Conservation (phyloP, 2,329 filamentous ascomycete genomes). For the Colletotrichum paranaense region DNA sequence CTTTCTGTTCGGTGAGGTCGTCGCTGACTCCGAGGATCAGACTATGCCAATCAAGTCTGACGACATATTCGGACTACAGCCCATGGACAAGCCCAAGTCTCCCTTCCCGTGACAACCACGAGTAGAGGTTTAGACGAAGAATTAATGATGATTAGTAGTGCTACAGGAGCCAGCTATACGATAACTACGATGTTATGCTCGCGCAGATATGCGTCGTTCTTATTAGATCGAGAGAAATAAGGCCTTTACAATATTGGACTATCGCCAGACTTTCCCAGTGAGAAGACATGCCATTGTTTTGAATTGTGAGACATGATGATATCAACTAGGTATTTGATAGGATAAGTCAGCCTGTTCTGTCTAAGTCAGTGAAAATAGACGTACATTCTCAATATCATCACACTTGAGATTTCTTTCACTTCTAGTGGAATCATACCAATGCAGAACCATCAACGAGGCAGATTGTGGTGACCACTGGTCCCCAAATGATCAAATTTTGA, state of each 20-base stretch:
- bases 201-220: neutral
- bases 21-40: constrained; percentile 48
- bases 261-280: neutral
- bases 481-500: neutral
- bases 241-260: neutral
- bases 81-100: constrained; percentile 45
- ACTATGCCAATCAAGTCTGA: constrained; percentile 51
- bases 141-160: neutral
- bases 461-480: neutral
- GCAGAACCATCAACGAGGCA: neutral
- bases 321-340: neutral
- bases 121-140: constrained; percentile 1
- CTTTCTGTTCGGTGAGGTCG: constrained; percentile 69
- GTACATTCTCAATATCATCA: neutral
- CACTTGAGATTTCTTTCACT: neutral
- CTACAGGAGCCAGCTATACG: neutral
- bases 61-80: constrained; percentile 68
- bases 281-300: neutral
- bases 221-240: neutral
- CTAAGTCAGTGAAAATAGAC: neutral
- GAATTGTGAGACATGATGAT: neutral
- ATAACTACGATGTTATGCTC: neutral
- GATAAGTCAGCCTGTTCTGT: neutral
- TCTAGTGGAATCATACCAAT: neutral
- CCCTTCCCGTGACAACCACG: constrained; percentile 18